A percentile compares a stretch with the other conserved stretches of the same genome.
phyloP scores from a whole-genome alignment of 1,284 basidiomycete genomes.

The Cryptococcus jaspeensis region DNA sequence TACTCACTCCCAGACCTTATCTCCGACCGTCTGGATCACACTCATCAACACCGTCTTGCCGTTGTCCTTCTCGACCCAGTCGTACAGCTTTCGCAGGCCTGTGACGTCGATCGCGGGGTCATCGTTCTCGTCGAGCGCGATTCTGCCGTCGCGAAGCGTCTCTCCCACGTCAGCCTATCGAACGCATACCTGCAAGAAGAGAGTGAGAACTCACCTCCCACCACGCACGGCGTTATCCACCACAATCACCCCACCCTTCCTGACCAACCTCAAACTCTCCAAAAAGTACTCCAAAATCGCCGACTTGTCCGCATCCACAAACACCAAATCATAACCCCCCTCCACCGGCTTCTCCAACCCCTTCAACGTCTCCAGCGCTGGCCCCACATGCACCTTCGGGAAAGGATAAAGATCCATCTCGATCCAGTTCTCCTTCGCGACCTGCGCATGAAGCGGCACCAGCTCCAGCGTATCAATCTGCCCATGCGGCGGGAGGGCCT shows the following conservation, averaged over 20 bases:
- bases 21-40: conserved; percentile 45
- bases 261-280: conserved; percentile 32
- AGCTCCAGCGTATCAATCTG: conserved; percentile 46
- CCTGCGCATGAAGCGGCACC: conserved; percentile 30
- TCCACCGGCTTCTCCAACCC: conserved; percentile 15
- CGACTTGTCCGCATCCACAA: conserved; percentile 47
- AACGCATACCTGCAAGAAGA: background rate
- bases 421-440: conserved; percentile 40
- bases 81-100: conserved; percentile 40
- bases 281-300: conserved; percentile 36
- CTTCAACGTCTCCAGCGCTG: conserved; percentile 31
- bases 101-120: conserved; percentile 19
- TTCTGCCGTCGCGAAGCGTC: conserved; percentile 8
- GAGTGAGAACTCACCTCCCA: conserved; percentile 32
- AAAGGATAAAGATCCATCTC: conserved; percentile 42
- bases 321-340: conserved; percentile 42
- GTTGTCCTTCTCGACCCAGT: conserved; percentile 42
- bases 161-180: background rate
- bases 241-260: conserved; percentile 39
- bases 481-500: conserved; percentile 34
- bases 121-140: conserved; percentile 23
- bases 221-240: conserved; percentile 41
- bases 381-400: conserved; percentile 39
- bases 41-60: conserved; percentile 42
- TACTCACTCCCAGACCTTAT: conserved; percentile 47